Conservation (phyloP, 768 basidiomycete genomes). For the Sarcodon sp. region DNA sequence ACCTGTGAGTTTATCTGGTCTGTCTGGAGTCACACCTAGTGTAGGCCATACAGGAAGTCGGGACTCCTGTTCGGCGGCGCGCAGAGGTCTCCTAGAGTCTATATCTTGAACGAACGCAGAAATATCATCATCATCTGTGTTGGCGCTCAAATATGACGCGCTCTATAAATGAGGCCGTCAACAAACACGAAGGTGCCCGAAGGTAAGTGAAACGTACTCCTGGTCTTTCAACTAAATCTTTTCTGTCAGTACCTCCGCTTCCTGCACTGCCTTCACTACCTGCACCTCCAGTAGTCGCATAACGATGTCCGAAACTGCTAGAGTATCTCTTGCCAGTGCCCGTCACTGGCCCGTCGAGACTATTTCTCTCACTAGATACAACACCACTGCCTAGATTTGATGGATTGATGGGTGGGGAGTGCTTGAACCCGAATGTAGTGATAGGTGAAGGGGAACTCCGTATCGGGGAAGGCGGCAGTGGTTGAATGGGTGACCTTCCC, state of each 20-base stretch:
- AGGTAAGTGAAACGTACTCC: not conserved
- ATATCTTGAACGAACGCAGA: conserved; percentile 71
- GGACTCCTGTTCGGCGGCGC: conserved; percentile 2
- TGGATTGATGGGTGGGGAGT: conserved; percentile 25
- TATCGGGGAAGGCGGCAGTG: not conserved
- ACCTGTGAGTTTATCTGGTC: conserved; percentile 1
- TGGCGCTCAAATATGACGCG: conserved; percentile 31
- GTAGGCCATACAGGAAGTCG: conserved; percentile 6
- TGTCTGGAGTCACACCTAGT: conserved; percentile 6
- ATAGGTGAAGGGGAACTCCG: conserved; percentile 14
- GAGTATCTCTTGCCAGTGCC: conserved; percentile 49
- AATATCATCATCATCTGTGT: conserved; percentile 65
- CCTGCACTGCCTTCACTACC: conserved; percentile 25
- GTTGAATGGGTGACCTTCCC: not conserved
- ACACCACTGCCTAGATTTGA: conserved; percentile 27
- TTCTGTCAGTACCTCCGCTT: conserved; percentile 18
- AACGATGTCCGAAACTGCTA: conserved; percentile 68
- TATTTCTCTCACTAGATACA: conserved; percentile 19
- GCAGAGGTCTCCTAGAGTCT: conserved; percentile 53
- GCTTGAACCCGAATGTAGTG: conserved; percentile 19
- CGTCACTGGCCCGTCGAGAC: conserved; percentile 5
- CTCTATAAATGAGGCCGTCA: conserved; percentile 13
- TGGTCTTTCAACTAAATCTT: conserved; percentile 6
- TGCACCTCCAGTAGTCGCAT: conserved; percentile 27
- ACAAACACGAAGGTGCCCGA: not conserved